Evolutionary conservation across 2,329 filamentous ascomycete genomes (phyloP).

Genomic region (Xylariales sp.): DNA sequence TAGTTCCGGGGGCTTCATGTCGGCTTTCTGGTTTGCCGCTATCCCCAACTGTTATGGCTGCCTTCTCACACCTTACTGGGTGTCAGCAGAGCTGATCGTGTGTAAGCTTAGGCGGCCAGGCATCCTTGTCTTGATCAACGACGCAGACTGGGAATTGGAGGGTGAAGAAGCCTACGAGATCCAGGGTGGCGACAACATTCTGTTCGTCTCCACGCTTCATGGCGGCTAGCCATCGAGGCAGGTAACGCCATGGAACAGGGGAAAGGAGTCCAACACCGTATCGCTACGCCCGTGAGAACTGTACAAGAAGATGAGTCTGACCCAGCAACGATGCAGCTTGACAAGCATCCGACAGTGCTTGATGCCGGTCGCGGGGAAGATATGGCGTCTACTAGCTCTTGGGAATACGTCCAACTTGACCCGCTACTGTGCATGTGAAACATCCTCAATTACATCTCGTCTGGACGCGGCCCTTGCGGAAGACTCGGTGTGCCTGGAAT

Average conservation of each 20-base stretch:
- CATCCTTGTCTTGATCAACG: constrained; percentile 94
- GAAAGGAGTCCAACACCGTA: neutral
- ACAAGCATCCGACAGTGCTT: constrained; percentile 4
- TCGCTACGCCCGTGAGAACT: too few relatives aligned
- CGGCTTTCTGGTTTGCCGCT: too few relatives aligned
- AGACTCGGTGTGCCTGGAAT: neutral
- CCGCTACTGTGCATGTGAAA: constrained; percentile 20
- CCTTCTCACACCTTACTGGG: neutral
- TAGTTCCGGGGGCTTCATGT: neutral
- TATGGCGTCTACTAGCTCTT: too few relatives aligned
- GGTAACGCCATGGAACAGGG: neutral
- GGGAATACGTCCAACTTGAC: too few relatives aligned
- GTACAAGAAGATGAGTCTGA: neutral
- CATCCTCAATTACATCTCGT: constrained; percentile 12
- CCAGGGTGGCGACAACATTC: constrained; percentile 75
- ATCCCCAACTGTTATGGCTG: too few relatives aligned
- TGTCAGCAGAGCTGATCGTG: constrained; percentile 19
- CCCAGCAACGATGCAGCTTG: neutral
- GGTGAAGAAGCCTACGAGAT: constrained; percentile 89
- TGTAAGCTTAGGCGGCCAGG: constrained; percentile 68
- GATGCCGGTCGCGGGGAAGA: too few relatives aligned
- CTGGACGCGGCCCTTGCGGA: neutral
- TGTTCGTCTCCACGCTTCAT: constrained; percentile 95
- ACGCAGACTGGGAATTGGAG: constrained; percentile 97
- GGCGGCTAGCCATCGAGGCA: constrained; percentile 59